Evolutionary conservation across 306 rosid species (phyloP).

Genomic region (Vigna nakashimae): DNA sequence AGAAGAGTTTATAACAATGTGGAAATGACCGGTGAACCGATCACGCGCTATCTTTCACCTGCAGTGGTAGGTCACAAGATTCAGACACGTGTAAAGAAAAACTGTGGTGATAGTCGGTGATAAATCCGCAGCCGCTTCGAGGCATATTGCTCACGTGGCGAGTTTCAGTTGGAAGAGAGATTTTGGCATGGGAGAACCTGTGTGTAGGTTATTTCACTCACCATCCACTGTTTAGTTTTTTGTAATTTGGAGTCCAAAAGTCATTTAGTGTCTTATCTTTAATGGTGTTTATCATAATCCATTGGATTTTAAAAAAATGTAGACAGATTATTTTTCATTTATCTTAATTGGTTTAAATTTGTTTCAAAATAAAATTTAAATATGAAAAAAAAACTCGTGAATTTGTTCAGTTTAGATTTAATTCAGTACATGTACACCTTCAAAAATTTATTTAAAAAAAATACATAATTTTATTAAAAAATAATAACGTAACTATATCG

Average conservation of each 20-base stretch:
- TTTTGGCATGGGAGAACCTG: background rate
- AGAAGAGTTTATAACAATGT: background rate
- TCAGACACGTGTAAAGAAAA: slow-evolving; percentile 19
- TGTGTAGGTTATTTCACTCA: background rate
- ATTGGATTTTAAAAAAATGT: too few relatives aligned
- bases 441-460: too few relatives aligned
- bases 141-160: slow-evolving; percentile 25
- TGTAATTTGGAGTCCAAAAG: background rate
- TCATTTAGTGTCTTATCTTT: slow-evolving; percentile 5
- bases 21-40: slow-evolving; percentile 15
- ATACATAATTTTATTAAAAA: too few relatives aligned
- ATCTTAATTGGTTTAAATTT: too few relatives aligned
- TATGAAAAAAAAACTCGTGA: too few relatives aligned
- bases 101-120: slow-evolving; percentile 15
- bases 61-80: background rate
- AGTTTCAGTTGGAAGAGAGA: background rate
- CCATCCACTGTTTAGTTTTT: background rate
- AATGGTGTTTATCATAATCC: too few relatives aligned
- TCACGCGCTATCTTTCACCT: slow-evolving; percentile 6
- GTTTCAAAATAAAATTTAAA: too few relatives aligned
- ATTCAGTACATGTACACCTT: too few relatives aligned
- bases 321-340: too few relatives aligned
- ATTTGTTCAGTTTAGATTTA: too few relatives aligned
- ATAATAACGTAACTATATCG: too few relatives aligned
- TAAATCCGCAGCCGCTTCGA: slow-evolving; percentile 22